Percentiles rank a stretch among this genome's conserved stretches.
These are phyloP conservation scores for Chytriomyces confervae DNA, from an alignment of 192 early-diverging fungal genomes.

Conservation along the genomic window DNA sequence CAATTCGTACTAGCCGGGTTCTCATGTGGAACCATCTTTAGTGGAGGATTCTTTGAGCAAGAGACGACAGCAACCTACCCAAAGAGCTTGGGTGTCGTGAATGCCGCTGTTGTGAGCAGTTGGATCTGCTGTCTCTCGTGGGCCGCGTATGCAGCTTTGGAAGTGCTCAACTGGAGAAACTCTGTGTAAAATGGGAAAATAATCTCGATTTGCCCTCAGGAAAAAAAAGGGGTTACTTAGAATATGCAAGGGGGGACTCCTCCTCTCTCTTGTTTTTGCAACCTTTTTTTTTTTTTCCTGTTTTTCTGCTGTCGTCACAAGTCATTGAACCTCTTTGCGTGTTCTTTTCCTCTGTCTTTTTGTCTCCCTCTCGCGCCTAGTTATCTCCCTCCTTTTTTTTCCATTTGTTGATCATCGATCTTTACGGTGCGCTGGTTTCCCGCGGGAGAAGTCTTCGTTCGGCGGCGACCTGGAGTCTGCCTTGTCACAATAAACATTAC, in stretches of 20 bases:
- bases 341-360: no score
- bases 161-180: conserved; percentile 42
- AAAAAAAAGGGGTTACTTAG: not conserved
- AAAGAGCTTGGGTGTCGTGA: conserved; percentile 41
- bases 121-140: conserved; percentile 42
- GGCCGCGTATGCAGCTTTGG: conserved; percentile 41
- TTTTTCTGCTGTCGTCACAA: not conserved
- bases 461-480: no score
- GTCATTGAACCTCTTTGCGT: not conserved
- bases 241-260: not conserved
- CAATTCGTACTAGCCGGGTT: conserved; percentile 36
- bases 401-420: no score
- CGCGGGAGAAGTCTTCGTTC: no score
- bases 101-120: conserved; percentile 27
- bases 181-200: conserved; percentile 15
- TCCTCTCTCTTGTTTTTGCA: not conserved
- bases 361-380: no score
- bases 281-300: not conserved
- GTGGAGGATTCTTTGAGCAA: conserved; percentile 46
- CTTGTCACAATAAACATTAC: no score
- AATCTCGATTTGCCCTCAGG: not conserved
- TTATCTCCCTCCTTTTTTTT: no score
- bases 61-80: conserved; percentile 38
- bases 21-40: conserved; percentile 37
- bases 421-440: no score